Base-by-base conservation (phyloP, 495 filamentous ascomycete species). In the Ramalina intermedia region DNA sequence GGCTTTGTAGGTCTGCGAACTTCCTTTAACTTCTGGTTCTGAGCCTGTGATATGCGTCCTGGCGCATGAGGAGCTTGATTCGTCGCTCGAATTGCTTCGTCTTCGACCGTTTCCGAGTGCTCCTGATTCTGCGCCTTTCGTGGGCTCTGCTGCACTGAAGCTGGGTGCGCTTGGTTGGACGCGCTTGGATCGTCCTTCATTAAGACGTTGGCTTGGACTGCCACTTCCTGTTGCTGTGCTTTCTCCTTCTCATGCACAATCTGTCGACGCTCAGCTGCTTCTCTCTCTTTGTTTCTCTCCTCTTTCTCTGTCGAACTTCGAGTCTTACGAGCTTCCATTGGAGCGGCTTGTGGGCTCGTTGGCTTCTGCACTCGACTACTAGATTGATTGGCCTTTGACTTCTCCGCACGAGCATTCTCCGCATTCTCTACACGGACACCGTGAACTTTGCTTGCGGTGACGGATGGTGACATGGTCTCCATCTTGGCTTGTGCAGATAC, bases 401-500 rank as follows among this genome's bases (percentile, higher is more conserved):
- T 21, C 41, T 44, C 14, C 41, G 7, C 14, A 24, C 8, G 4
- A 16, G 14, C 14, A 18, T 18, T 27, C 14, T 4, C 39, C 16
- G 17, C 41, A n/a, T 45, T 16, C 6, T 23, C 13, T 44, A 20
- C 36, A n/a, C 41, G 7, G 9, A 23, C 26, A 12, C 26, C 45
- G 24, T 47, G 52, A 13, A 27, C 20, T 24, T 42, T 29, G 9
- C 29, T 27, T 46, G 49, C 46, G 37, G 42, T 6, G 40, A 50
- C 13, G 37, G 50, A 35, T 4, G 54, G 49, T 37, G 74, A 76
- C 16, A 70, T 58, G 12, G 67, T 65, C 49, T 82, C 78, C 42
- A 81, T 64, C 58, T 83, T 87, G 7, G 81, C 80, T 48, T 87
- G 81, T 20, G 83, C 84, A 57, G 81, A 87, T 42, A 83, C 70